Evolutionary conservation across 1,284 basidiomycete species (phyloP), one percentile per base, ranked within the genome.

Genomic region (Heterobasidion occidentale): DNA sequence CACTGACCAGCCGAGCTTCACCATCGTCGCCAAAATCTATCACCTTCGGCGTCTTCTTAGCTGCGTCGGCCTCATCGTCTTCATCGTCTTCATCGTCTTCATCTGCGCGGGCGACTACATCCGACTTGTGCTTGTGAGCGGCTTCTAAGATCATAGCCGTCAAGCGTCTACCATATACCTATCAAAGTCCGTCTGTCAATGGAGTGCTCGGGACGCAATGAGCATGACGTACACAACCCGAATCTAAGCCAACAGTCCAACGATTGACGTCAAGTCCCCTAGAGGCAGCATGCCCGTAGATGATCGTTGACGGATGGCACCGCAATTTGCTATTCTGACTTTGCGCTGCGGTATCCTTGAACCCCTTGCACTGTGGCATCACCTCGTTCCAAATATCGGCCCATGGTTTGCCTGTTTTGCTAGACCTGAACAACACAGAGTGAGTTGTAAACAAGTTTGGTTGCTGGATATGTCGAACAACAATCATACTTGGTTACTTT

Each of bases 281-380:
- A 3, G 77, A 72, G 4, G 92, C 91, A 7, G 88, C 78, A 65
- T 94, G 92, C 0, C 91, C 92, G 66, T 93, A 94, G 8, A 94
- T 71, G n/a, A 92, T 82, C 33, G 80, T 88, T 1, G 84, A 77
- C 3, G 91, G 89, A 62, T 82, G 79, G 65, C 92, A 94, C 3
- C 80, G 79, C 8, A 87, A 65, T 33, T 66, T 65, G 50, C 65
- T 61, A 17, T 61, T 59, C 47, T 60, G 15, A 9, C 17, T 51
- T 57, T 62, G 52, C 44, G 58, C 52, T 17, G 49, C 58, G 19
- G 46, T 49, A 12, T 53, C 19, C 44, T 74, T 62, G 63, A 78
- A 84, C 6, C 86, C 86, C 1, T 62, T 66, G 62, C 92, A 94
- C n/a, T 71, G 72, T 27, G 67, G 65, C 81, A 94, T 88, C 56